Conservation (phyloP, 192 early-diverging fungal species). For the Coemansia nantahalensis region DNA sequence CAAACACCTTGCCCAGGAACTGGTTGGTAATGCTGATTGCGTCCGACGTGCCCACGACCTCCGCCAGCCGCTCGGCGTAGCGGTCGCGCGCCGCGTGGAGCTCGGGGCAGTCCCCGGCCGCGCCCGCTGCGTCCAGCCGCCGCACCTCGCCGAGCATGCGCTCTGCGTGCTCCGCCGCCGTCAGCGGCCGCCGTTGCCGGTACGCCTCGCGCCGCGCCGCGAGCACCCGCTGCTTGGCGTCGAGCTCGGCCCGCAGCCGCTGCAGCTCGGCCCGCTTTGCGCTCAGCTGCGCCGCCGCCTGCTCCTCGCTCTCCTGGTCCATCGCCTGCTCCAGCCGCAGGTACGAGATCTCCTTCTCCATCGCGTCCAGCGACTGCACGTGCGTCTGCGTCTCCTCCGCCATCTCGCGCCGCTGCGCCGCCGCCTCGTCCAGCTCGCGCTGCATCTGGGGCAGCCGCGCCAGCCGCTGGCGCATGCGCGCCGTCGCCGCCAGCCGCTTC, state of each 20-base stretch:
- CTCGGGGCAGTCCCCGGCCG: background rate
- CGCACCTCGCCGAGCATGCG: conserved; percentile 26
- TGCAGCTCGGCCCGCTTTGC: conserved; percentile 24
- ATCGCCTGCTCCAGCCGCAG: conserved; percentile 46
- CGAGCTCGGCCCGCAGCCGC: conserved; percentile 26
- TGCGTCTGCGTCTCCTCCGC: conserved; percentile 26
- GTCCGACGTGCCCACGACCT: conserved; percentile 43
- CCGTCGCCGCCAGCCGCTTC: conserved; percentile 39
- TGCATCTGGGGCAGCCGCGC: conserved; percentile 39
- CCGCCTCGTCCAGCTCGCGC: conserved; percentile 27
- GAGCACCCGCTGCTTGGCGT: conserved; percentile 36
- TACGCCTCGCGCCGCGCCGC: conserved; percentile 30
- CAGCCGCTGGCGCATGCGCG: conserved; percentile 41
- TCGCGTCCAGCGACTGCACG: conserved; percentile 18
- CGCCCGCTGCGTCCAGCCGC: background rate
- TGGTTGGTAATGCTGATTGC: conserved; percentile 36
- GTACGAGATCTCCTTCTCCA: conserved; percentile 46
- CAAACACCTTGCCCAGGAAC: conserved; percentile 47
- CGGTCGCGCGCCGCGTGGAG: conserved; percentile 13
- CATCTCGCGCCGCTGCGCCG: conserved; percentile 25
- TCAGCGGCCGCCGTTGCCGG: conserved; percentile 35
- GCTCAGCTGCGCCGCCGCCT: conserved; percentile 31
- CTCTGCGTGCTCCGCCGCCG: conserved; percentile 43
- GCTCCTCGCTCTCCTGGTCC: conserved; percentile 50
- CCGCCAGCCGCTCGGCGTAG: conserved; percentile 20